Conservation (phyloP, 306 rosid species). For the Dalbergia cultrata region DNA sequence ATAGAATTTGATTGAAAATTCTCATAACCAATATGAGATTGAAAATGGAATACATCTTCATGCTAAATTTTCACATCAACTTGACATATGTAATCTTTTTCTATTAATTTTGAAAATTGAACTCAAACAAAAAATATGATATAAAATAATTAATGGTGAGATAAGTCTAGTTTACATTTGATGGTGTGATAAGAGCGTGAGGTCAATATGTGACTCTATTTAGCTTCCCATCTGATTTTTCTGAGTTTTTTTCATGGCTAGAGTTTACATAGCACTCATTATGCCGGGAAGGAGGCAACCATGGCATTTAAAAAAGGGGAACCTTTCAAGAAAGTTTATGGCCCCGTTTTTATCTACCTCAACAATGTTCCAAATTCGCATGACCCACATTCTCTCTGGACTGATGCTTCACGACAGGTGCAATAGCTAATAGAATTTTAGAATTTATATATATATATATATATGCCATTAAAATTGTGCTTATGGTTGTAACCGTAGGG, state of each 20-base stretch:
- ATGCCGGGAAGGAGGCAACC: slow-evolving; percentile 58
- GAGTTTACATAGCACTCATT: slow-evolving; percentile 70
- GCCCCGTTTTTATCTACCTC: slow-evolving; percentile 64
- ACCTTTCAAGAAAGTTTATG: slow-evolving; percentile 71
- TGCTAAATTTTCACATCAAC: no score
- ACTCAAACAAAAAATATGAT: no score
- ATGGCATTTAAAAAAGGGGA: slow-evolving; percentile 58
- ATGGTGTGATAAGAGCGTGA: no score
- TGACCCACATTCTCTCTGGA: slow-evolving; percentile 54
- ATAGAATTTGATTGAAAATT: no score
- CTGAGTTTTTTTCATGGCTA: slow-evolving; percentile 5
- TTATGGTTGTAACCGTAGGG: no score
- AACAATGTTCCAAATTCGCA: slow-evolving; percentile 46
- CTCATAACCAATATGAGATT: no score
- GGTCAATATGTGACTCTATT: no score
- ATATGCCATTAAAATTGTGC: neutral
- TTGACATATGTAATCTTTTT: no score
- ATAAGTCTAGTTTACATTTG: no score
- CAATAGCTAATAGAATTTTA: slow-evolving; percentile 7
- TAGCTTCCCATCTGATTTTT: neutral
- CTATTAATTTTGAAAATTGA: no score
- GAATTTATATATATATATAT: neutral
- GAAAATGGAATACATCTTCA: no score
- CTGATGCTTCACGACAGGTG: slow-evolving; percentile 63
- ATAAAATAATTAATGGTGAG: no score